Conservation (phyloP, 2,329 filamentous ascomycete genomes). For the Fusarium kyushuense region DNA sequence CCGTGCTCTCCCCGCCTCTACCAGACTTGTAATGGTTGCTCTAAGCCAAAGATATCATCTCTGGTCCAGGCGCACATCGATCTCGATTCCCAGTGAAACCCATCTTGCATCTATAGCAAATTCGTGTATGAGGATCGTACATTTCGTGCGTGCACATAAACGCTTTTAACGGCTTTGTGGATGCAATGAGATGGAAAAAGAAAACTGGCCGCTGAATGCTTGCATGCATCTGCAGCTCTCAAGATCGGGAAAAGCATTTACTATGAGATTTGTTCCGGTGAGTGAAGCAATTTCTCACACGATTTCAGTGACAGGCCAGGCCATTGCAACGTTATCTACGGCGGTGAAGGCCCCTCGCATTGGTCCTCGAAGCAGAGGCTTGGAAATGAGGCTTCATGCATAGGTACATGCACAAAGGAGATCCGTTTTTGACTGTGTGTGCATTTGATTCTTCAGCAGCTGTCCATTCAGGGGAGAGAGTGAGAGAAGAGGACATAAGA, state of each 20-base stretch:
- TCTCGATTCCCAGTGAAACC: slow-evolving; percentile 29
- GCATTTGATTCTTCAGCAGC: slow-evolving; percentile 11
- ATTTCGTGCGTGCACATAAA: slow-evolving; percentile 24
- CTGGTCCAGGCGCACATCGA: slow-evolving; percentile 20
- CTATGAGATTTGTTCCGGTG: not conserved
- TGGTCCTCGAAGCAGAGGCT: slow-evolving; percentile 6
- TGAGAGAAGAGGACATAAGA: slow-evolving; percentile 11
- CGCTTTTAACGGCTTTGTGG: slow-evolving; percentile 35
- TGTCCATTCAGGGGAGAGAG: slow-evolving; percentile 8
- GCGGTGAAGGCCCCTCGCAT: slow-evolving; percentile 35
- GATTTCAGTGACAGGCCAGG: slow-evolving; percentile 9
- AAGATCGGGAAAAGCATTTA: slow-evolving; percentile 12
- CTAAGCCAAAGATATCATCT: slow-evolving; percentile 19
- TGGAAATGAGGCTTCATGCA: slow-evolving; percentile 35
- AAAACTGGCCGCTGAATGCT: slow-evolving; percentile 12
- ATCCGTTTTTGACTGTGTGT: slow-evolving; percentile 18
- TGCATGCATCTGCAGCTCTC: slow-evolving; percentile 35
- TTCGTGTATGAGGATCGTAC: slow-evolving; percentile 31
- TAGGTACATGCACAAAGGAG: slow-evolving; percentile 10
- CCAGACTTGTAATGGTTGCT: slow-evolving; percentile 35
- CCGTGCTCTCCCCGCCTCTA: slow-evolving; percentile 15
- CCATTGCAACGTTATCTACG: slow-evolving; percentile 22
- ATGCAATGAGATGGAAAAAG: slow-evolving; percentile 14
- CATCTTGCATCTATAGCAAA: slow-evolving; percentile 41
- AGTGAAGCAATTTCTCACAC: not conserved